A percentile compares a stretch with the other conserved stretches of the same genome.
These are phyloP conservation scores for Cladosporium sp. DNA, from an alignment of 2,329 filamentous ascomycete species.

Conservation along the genomic window DNA sequence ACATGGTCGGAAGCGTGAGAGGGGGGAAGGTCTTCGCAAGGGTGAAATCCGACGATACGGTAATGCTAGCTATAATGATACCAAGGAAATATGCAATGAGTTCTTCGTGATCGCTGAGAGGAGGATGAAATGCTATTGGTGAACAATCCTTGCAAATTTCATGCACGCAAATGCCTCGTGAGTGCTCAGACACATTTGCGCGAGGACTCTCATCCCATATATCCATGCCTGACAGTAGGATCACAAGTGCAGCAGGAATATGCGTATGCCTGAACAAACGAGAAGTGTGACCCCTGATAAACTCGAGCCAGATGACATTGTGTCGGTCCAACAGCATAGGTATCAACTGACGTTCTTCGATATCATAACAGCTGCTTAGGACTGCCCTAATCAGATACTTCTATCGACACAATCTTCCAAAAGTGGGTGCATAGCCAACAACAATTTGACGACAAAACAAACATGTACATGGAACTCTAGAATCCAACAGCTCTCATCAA, in stretches of 20 bases:
- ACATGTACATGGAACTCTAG: conserved; percentile 38
- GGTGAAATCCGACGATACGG: too few relatives aligned
- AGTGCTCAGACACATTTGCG: too few relatives aligned
- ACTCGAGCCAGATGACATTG: neutral
- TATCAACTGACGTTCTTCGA: neutral
- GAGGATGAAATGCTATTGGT: too few relatives aligned
- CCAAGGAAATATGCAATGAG: neutral
- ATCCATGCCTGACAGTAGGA: too few relatives aligned
- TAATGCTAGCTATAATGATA: neutral
- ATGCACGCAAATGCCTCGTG: too few relatives aligned
- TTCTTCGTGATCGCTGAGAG: too few relatives aligned
- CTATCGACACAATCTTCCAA: neutral
- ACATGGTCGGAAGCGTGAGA: neutral
- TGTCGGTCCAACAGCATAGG: neutral
- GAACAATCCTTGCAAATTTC: too few relatives aligned
- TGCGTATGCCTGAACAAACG: neutral
- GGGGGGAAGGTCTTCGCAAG: neutral
- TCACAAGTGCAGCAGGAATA: neutral
- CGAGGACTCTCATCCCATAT: too few relatives aligned
- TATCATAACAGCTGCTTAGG: neutral
- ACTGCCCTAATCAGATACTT: neutral
- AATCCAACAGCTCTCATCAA: conserved; percentile 77
- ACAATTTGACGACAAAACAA: neutral
- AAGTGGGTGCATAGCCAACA: neutral
- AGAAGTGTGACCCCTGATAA: neutral